A percentile compares a stretch with the other conserved stretches of the same genome.
Conservation (phyloP, 345 rosid species). For the Stellera chamaejasme region DNA sequence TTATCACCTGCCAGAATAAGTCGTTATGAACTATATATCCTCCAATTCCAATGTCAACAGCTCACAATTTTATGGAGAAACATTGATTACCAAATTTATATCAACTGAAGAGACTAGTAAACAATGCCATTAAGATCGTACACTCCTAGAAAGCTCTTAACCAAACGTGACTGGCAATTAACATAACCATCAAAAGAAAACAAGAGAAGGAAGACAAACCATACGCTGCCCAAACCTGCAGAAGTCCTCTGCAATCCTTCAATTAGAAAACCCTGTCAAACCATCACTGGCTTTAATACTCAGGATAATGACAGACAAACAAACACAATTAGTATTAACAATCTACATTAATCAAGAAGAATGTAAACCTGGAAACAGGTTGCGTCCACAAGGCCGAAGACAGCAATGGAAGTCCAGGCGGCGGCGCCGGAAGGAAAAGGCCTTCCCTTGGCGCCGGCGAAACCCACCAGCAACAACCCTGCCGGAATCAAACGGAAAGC, state of each 20-base stretch:
- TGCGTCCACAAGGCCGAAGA: conserved; percentile 83
- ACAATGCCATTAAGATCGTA: neutral
- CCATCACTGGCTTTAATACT: conserved; percentile 4
- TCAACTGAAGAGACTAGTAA: neutral
- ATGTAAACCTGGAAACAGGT: conserved; percentile 65
- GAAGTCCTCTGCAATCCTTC: conserved; percentile 87
- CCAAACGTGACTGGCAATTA: neutral
- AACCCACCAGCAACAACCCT: conserved; percentile 60
- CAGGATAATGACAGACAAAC: neutral
- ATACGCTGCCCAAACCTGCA: conserved; percentile 90
- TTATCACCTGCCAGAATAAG: conserved; percentile 57
- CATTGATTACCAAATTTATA: neutral
- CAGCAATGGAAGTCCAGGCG: conserved; percentile 81
- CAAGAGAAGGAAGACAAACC: conserved; percentile 9
- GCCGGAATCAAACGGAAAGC: conserved; percentile 86
- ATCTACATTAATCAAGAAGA: neutral
- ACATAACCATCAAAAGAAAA: neutral
- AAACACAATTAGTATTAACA: neutral
- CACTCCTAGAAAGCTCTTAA: too few species aligned
- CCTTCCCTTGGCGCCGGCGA: conserved; percentile 55
- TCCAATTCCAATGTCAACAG: neutral
- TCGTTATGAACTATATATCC: neutral
- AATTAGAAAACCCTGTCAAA: conserved; percentile 76
- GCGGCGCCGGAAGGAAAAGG: conserved; percentile 56
- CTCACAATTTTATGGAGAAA: neutral